Conservation (phyloP, 805 yeast genomes). For the Martiniozyma abietophila region DNA sequence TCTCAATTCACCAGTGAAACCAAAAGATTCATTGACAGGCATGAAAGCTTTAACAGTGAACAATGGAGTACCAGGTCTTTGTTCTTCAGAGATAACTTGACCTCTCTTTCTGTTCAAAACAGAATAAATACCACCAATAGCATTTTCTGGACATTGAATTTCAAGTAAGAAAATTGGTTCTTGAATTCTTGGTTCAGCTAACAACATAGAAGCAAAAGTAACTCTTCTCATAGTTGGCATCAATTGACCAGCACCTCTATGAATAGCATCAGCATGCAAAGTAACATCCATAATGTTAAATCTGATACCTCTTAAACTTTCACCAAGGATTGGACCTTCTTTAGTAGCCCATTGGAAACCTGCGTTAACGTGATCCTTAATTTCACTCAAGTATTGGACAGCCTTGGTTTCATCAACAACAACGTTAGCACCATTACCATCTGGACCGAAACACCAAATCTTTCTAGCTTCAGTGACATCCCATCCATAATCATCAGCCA, state of each 20-base stretch:
- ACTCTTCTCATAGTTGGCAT: conserved; percentile 99
- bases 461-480: conserved; percentile 99
- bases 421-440: conserved; percentile 96
- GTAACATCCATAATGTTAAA: conserved; percentile 98
- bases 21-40: conserved; percentile 99
- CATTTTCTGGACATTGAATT: conserved; percentile 98
- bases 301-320: conserved; percentile 92
- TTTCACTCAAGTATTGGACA: conserved; percentile 96
- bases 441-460: conserved; percentile 99
- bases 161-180: conserved; percentile 99
- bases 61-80: conserved; percentile 99
- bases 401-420: conserved; percentile 99
- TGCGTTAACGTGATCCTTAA: conserved; percentile 98
- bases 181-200: conserved; percentile 98
- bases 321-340: conserved; percentile 99
- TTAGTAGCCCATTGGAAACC: conserved; percentile 99
- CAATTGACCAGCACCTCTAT: conserved; percentile 99
- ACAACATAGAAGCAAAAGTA: conserved; percentile 94
- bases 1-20: conserved; percentile 99
- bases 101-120: conserved; percentile 99
- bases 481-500: conserved; percentile 99
- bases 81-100: conserved; percentile 98
- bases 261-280: conserved; percentile 99
- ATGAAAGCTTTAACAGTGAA: conserved; percentile 99
- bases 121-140: conserved; percentile 99